Conservation (phyloP, 495 filamentous ascomycete species). For the Haplographium delicatum region DNA sequence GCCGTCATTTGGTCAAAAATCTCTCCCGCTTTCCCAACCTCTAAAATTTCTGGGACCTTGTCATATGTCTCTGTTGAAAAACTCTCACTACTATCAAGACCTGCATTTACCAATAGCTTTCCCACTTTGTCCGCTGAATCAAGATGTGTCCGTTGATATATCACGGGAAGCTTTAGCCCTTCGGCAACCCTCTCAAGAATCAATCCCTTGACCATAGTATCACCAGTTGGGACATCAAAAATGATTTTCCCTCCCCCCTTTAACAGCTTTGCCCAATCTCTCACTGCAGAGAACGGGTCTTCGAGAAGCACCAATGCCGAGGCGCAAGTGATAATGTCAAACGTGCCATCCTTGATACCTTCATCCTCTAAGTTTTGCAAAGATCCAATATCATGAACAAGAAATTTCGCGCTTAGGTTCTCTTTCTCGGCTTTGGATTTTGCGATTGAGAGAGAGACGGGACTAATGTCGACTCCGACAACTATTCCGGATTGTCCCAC, state of each 20-base stretch:
- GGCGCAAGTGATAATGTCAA: conserved; percentile 34
- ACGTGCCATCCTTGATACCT: conserved; percentile 14
- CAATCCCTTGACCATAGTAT: conserved; percentile 16
- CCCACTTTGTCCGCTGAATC: conserved; percentile 2
- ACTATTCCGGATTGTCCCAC: conserved; percentile 33
- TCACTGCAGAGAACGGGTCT: conserved; percentile 28
- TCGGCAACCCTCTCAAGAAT: conserved; percentile 20
- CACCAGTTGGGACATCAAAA: conserved; percentile 24
- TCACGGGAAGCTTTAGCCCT: conserved; percentile 14
- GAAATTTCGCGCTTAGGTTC: conserved; percentile 25
- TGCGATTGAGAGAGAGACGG: conserved; percentile 29
- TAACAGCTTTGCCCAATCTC: conserved; percentile 31
- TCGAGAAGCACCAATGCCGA: conserved; percentile 33
- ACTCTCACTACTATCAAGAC: conserved; percentile 4
- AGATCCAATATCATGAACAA: conserved; percentile 33
- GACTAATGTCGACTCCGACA: conserved; percentile 38
- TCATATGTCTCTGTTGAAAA: conserved; percentile 13
- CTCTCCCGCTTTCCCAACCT: not conserved
- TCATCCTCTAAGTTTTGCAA: conserved; percentile 19
- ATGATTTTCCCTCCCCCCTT: conserved; percentile 31
- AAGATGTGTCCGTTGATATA: conserved; percentile 13
- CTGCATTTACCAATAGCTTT: conserved; percentile 1
- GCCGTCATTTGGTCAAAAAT: conserved; percentile 7
- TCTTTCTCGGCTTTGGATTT: conserved; percentile 22
- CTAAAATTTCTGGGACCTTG: not conserved